These are phyloP conservation scores for Alternaria triticimaculans DNA, from an alignment of 2,329 filamentous ascomycete genomes.

Conservation along the genomic window DNA sequence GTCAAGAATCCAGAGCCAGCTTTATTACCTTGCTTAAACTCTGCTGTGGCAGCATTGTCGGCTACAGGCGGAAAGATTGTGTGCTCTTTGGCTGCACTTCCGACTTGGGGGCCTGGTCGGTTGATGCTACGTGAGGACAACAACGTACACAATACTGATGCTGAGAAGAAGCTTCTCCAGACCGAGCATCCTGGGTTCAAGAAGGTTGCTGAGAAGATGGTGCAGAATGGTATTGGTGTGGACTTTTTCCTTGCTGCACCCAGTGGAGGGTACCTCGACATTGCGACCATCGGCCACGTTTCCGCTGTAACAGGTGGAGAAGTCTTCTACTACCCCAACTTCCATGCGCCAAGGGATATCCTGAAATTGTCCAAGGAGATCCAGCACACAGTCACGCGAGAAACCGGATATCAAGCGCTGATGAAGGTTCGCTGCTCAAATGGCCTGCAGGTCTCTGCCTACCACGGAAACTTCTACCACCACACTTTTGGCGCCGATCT, in stretches of 20 bases:
- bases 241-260: constrained; percentile 96
- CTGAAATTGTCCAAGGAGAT: constrained; percentile 86
- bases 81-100: constrained; percentile 84
- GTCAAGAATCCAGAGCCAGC: constrained; percentile 92
- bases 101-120: constrained; percentile 88
- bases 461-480: constrained; percentile 95
- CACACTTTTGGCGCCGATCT: constrained; percentile 94
- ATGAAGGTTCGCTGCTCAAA: constrained; percentile 99
- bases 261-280: constrained; percentile 87
- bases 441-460: constrained; percentile 89
- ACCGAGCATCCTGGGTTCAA: constrained; percentile 90
- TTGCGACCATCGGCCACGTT: constrained; percentile 89
- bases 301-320: constrained; percentile 91
- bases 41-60: constrained; percentile 82
- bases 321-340: constrained; percentile 96
- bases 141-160: constrained; percentile 79
- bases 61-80: constrained; percentile 91
- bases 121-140: constrained; percentile 87
- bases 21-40: constrained; percentile 81
- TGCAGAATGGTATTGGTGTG: constrained; percentile 81
- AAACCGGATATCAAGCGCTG: constrained; percentile 92
- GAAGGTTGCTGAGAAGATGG: constrained; percentile 86
- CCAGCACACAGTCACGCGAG: constrained; percentile 81
- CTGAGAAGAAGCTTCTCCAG: constrained; percentile 88
- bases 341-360: constrained; percentile 83